These are phyloP conservation scores for Fusarium nelsonii DNA, from an alignment of 2,329 filamentous ascomycete species.

Conservation along the genomic window DNA sequence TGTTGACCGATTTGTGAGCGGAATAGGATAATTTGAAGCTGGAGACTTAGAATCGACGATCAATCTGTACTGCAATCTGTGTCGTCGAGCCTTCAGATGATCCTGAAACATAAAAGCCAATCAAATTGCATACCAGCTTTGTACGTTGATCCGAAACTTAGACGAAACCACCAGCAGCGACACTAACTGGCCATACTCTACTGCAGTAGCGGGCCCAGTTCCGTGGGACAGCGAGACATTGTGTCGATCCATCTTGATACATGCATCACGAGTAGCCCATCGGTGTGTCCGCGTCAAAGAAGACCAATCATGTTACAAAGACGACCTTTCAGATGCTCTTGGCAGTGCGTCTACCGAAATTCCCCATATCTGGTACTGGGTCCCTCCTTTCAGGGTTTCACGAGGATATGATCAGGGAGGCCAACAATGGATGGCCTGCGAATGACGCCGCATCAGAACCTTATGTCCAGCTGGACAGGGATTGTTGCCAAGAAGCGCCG, in stretches of 20 bases:
- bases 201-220: slow-evolving; percentile 11
- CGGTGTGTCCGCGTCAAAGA: slow-evolving; percentile 36
- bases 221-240: slow-evolving; percentile 28
- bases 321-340: slow-evolving; percentile 11
- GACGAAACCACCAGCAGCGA: slow-evolving; percentile 18
- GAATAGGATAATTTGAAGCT: neutral
- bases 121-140: slow-evolving; percentile 9
- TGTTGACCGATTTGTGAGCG: slow-evolving; percentile 1
- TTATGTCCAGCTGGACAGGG: slow-evolving; percentile 43
- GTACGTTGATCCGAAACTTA: slow-evolving; percentile 21
- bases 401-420: slow-evolving; percentile 23
- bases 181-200: slow-evolving; percentile 20
- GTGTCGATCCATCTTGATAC: slow-evolving; percentile 27
- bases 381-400: slow-evolving; percentile 15
- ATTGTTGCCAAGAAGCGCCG: slow-evolving; percentile 31
- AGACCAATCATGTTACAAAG: slow-evolving; percentile 16
- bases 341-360: slow-evolving; percentile 14
- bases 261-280: slow-evolving; percentile 8
- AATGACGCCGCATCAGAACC: slow-evolving; percentile 36
- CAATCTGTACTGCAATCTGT: slow-evolving; percentile 15
- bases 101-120: slow-evolving; percentile 19
- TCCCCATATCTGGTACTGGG: slow-evolving; percentile 3
- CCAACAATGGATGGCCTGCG: slow-evolving; percentile 16
- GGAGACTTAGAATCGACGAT: slow-evolving; percentile 8
- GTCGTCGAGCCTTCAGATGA: slow-evolving; percentile 6